Evolutionary conservation across 2,329 filamentous ascomycete genomes (phyloP).

Genomic region (Penicillium sp.): DNA sequence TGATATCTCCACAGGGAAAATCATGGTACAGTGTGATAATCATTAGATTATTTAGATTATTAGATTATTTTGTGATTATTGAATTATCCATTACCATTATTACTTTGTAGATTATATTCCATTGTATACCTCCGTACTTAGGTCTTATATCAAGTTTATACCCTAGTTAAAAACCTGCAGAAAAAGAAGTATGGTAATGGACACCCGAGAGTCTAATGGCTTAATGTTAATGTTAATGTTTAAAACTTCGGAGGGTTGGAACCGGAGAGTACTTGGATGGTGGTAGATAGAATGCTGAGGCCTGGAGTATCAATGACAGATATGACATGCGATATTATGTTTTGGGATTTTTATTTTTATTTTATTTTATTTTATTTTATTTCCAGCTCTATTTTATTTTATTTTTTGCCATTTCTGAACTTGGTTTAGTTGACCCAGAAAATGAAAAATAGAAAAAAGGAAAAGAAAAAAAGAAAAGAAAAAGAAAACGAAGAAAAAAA

Average conservation of each 20-base stretch:
- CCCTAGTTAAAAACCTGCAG: neutral
- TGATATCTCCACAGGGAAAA: conserved; percentile 5
- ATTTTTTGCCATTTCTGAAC: conserved; percentile 2
- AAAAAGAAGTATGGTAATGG: conserved; percentile 1
- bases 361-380: neutral
- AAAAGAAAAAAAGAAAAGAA: neutral
- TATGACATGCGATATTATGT: conserved; percentile 14
- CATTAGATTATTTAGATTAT: neutral
- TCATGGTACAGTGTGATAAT: neutral
- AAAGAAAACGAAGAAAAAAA: neutral
- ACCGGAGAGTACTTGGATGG: conserved; percentile 9
- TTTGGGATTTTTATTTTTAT: neutral
- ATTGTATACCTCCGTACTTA: too few relatives aligned
- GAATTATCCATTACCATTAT: neutral
- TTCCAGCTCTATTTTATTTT: neutral
- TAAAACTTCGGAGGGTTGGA: conserved; percentile 15
- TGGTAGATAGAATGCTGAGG: neutral
- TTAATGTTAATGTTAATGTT: conserved; percentile 18
- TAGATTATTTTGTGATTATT: neutral
- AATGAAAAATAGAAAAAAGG: neutral
- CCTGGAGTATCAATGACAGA: conserved; percentile 11
- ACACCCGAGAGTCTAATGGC: conserved; percentile 17
- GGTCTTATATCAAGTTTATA: neutral
- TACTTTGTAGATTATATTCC: neutral
- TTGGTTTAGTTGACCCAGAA: conserved; percentile 2